Evolutionary conservation across 345 rosid species (phyloP), one percentile per base, ranked within the genome.

Genomic region (Pugionium cornutum): DNA sequence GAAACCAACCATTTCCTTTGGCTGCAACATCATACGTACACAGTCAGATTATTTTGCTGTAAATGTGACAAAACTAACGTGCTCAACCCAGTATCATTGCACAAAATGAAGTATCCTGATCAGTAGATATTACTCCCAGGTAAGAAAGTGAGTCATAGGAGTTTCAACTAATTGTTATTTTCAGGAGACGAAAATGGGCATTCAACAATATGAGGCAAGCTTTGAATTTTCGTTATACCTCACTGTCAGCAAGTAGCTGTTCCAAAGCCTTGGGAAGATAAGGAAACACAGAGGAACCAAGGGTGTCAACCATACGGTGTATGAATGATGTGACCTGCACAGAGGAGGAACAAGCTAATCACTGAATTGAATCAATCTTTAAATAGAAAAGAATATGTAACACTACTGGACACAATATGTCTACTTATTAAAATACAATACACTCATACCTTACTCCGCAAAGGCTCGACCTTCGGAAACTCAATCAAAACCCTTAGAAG

Each of bases 271-370:
- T 90, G 25, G 99, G 99, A 9, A 90, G 99, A 78, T 71, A 90
- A 34, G 99, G 99, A 72, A 94, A 89, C 44, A 94, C 97, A 4
- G 89, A 84, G 62, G 87, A 74, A 54, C 99, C 99, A 35, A 94
- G 80, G 8, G 96, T 88, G 59, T 94, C 97, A 72, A 90, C 96
- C 97, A 94, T 94, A 58, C 99, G 89, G 81, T 94, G 97, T 41
- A 94, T 85, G 80, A 94, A 88, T 49, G 99, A 94, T 43, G 83
- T 81, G 55, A 94, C 94, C 99, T 94, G 40, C 62, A 67, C 58
- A 29, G 31, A 67, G 28, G 34, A 39, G 53, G 41, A 54, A 62
- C 65, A 54, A 61, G 45, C 37, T 61, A 32, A 54, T 61, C n/a
- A 67, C 45, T 8, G 62, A 55, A 72, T 34, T 67, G 67, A 18